Evolutionary conservation across 441 rosid species (phyloP).

Genomic region (Bocquillonia castaneifolia): DNA sequence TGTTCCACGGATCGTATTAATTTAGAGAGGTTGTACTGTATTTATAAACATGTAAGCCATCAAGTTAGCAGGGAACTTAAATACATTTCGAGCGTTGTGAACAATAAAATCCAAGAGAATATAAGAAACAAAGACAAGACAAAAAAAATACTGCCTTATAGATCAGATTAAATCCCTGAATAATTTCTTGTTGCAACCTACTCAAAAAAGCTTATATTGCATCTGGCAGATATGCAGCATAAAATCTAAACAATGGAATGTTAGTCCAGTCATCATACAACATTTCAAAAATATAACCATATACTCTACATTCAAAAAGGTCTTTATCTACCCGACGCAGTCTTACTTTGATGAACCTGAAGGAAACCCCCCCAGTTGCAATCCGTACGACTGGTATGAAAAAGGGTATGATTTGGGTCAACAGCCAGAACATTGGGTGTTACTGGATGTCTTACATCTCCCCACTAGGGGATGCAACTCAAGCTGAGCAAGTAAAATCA

Average conservation of each 20-base stretch:
- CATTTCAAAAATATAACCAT: too few relatives aligned
- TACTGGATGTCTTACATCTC: constrained; percentile 81
- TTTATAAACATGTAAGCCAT: neutral
- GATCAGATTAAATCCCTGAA: neutral
- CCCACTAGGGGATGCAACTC: constrained; percentile 61
- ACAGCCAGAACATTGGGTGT: constrained; percentile 77
- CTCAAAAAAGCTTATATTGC: too few relatives aligned
- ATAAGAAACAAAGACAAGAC: neutral
- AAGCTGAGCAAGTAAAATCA: constrained; percentile 50
- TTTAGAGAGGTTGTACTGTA: too few relatives aligned
- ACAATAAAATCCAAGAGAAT: neutral
- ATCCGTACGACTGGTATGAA: constrained; percentile 57
- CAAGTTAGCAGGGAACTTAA: neutral
- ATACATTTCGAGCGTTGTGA: neutral
- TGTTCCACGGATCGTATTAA: too few relatives aligned
- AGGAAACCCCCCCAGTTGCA: constrained; percentile 53
- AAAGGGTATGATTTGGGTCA: constrained; percentile 86
- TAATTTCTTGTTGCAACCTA: neutral
- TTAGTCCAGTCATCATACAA: too few relatives aligned
- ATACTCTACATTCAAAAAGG: too few relatives aligned
- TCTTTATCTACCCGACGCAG: too few relatives aligned
- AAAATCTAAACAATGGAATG: too few relatives aligned
- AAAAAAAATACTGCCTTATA: neutral
- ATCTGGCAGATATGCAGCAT: too few relatives aligned
- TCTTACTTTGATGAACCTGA: constrained; percentile 44